phyloP scores from a whole-genome alignment of 129 eudicot genomes.

The Gnaphalium uliginosum region DNA sequence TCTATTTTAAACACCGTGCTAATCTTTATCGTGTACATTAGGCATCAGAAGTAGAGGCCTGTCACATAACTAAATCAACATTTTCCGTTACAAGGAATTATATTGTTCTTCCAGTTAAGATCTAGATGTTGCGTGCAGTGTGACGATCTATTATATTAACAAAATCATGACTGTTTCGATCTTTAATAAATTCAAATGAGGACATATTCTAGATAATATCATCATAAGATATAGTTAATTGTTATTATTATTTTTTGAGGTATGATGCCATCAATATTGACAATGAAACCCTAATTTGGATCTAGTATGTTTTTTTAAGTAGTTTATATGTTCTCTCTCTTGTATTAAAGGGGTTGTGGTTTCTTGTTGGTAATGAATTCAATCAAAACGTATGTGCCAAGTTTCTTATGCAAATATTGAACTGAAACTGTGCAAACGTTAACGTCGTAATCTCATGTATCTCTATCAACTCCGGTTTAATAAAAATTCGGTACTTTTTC shows the following conservation, averaged over 20 bases:
- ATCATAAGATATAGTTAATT: background rate
- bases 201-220: background rate
- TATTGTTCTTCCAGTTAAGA: background rate
- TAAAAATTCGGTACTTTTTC: background rate
- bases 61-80: background rate
- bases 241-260: background rate
- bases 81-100: background rate
- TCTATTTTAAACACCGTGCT: background rate
- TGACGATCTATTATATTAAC: background rate
- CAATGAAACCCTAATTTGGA: background rate
- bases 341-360: background rate
- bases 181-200: background rate
- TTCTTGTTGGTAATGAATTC: conserved; percentile 7
- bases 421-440: background rate
- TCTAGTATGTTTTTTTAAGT: background rate
- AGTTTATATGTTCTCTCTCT: background rate
- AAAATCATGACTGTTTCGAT: background rate
- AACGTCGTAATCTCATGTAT: background rate
- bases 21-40: background rate
- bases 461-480: background rate
- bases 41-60: background rate
- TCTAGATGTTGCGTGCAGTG: background rate
- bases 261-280: background rate
- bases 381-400: background rate
- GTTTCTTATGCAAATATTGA: background rate